phyloP scores from a whole-genome alignment of 495 filamentous ascomycete genomes.

The Aspergillus ellipticus region DNA sequence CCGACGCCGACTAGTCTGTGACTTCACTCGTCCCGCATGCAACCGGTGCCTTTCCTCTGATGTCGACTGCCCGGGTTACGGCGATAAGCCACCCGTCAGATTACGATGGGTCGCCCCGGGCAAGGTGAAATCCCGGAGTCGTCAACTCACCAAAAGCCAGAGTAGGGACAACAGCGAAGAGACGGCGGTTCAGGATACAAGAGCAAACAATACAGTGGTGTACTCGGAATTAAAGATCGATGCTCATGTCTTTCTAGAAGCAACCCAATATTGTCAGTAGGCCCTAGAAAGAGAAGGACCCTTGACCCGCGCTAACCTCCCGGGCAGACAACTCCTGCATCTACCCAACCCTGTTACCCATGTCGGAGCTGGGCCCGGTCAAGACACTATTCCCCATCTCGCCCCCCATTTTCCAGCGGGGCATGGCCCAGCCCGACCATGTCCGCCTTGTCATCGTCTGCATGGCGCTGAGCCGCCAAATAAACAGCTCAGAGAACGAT shows the following conservation, averaged over 20 bases:
- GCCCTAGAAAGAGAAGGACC: neutral
- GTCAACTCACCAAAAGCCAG: neutral
- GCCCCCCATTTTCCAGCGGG: neutral
- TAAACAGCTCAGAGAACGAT: constrained; percentile 21
- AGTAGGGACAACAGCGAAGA: no score
- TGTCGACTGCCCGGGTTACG: constrained; percentile 19
- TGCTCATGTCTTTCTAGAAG: neutral
- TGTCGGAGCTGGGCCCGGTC: neutral
- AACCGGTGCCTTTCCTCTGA: constrained; percentile 14
- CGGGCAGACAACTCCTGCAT: neutral
- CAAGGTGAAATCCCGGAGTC: neutral
- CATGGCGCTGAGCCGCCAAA: constrained; percentile 29
- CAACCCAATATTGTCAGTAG: neutral
- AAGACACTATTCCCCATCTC: neutral
- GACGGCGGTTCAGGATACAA: no score
- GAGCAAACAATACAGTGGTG: no score
- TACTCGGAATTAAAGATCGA: no score
- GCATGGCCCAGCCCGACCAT: neutral
- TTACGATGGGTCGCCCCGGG: neutral
- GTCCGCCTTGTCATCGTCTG: constrained; percentile 4
- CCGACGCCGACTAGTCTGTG: constrained; percentile 14
- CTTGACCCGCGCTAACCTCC: neutral
- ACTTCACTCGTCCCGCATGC: constrained; percentile 17
- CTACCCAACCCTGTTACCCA: neutral
- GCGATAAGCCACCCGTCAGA: neutral